Evolutionary conservation across 2,329 filamentous ascomycete species (phyloP), one percentile per base, ranked within the genome.

Genomic region (Xylariaceae sp.): DNA sequence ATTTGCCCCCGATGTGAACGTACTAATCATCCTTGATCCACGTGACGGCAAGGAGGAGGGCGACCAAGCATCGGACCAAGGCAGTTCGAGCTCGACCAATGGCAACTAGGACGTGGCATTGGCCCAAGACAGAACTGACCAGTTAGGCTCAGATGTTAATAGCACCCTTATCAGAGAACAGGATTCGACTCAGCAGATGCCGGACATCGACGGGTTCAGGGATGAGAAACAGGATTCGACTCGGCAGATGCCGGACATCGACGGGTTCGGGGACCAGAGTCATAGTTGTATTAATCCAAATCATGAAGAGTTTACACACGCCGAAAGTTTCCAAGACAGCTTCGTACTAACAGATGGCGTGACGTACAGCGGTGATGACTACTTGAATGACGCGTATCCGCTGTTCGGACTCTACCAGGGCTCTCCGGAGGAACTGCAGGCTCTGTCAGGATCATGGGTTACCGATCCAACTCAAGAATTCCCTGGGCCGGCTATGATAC

Each of bases 91-190:
- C 47, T 52, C 62, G 42, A 57, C 57, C 60, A 59, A 60, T 61
- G 61, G 34, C 62, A 64, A n/a, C 47, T 68, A 68, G 67, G 53
- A 64, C 17, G 54, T 64, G 65, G 2, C 64, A 61, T 67, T 62
- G 59, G 60, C 52, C 48, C 52, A 55, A 48, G 56, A 53, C 8
- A 48, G 42, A 34, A 47, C 35, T 9, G 17, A n/a, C 9, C 18
- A 55, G 39, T 18, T 9, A 17, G 8, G 23, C 23, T 5, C 23
- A 30, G 23, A 30, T 30, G 23, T 30, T 30, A 4, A 30, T 30
- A 30, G 23, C 23, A 5, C 23, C 23, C 23, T 5, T 30, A 4
- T 30, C 23, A 30, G 23, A 30, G 23, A 30, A 30, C 23, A 30
- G 23, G 23, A 30, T 30, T 30, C 23, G 23, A 30, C 23, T 30